These are phyloP conservation scores for Coleophoma crateriformis DNA, from an alignment of 2,329 filamentous ascomycete species.

Conservation along the genomic window DNA sequence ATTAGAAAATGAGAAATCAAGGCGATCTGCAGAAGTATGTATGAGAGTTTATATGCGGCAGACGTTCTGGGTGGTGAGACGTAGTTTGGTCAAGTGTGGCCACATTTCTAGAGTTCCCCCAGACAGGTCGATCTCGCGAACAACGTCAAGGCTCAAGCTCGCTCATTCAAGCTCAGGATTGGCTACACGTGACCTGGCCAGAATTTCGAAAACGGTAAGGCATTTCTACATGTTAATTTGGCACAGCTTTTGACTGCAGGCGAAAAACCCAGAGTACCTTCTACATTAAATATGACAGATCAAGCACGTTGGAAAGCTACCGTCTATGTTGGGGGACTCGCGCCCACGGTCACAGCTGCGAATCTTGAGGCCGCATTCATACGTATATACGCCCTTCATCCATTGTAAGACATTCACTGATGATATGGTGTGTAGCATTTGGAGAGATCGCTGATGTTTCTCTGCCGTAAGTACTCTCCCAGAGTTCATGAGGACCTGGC, in stretches of 20 bases:
- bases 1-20: constrained; percentile 11
- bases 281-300: constrained; percentile 62
- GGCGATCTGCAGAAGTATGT: background rate
- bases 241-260: no score
- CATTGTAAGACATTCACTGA: no score
- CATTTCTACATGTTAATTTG: no score
- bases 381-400: constrained; percentile 26
- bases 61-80: background rate
- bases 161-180: constrained; percentile 4
- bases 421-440: constrained; percentile 46
- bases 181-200: constrained; percentile 4
- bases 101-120: background rate
- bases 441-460: constrained; percentile 91
- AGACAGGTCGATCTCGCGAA: background rate
- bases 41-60: background rate
- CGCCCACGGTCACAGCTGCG: constrained; percentile 67
- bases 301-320: constrained; percentile 81
- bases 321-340: constrained; percentile 85
- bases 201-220: background rate
- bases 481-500: background rate
- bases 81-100: background rate
- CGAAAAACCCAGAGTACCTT: no score
- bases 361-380: constrained; percentile 88
- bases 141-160: background rate
- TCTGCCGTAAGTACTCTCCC: constrained; percentile 47